These are phyloP conservation scores for Suhomyces prunicola DNA, from an alignment of 805 yeast species.

Conservation along the genomic window DNA sequence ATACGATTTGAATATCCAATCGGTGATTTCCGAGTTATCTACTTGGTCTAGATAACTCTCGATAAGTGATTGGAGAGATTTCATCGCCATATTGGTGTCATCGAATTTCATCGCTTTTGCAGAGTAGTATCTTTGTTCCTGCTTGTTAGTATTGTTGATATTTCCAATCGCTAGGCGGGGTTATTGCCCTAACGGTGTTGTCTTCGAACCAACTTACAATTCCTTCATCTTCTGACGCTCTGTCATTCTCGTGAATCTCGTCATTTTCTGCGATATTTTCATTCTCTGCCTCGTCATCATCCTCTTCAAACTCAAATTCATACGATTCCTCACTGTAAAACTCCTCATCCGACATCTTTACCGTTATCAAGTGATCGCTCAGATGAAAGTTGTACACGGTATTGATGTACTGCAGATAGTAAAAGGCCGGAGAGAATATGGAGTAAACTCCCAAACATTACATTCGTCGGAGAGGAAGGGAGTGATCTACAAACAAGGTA, in stretches of 20 bases:
- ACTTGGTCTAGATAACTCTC: conserved; percentile 4
- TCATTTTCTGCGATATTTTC: conserved; percentile 5
- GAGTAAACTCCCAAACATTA: no score
- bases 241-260: neutral
- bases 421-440: no score
- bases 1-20: conserved; percentile 38
- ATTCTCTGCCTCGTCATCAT: conserved; percentile 14
- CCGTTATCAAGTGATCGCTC: neutral
- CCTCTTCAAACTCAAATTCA: conserved; percentile 16
- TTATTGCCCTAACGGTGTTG: neutral
- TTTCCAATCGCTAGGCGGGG: no score
- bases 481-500: neutral
- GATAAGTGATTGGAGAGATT: conserved; percentile 18
- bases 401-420: neutral
- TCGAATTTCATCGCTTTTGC: conserved; percentile 40
- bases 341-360: conserved; percentile 14
- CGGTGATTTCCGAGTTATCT: conserved; percentile 12
- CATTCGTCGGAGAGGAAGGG: neutral
- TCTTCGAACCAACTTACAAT: neutral
- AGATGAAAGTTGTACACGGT: neutral
- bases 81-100: conserved; percentile 21
- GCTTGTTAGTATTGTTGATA: conserved; percentile 13
- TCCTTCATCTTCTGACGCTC: conserved; percentile 4
- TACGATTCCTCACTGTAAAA: conserved; percentile 15
- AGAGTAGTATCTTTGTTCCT: conserved; percentile 31